These are phyloP conservation scores for Colletotrichum liriopes DNA, from an alignment of 2,329 filamentous ascomycete genomes.

Conservation along the genomic window DNA sequence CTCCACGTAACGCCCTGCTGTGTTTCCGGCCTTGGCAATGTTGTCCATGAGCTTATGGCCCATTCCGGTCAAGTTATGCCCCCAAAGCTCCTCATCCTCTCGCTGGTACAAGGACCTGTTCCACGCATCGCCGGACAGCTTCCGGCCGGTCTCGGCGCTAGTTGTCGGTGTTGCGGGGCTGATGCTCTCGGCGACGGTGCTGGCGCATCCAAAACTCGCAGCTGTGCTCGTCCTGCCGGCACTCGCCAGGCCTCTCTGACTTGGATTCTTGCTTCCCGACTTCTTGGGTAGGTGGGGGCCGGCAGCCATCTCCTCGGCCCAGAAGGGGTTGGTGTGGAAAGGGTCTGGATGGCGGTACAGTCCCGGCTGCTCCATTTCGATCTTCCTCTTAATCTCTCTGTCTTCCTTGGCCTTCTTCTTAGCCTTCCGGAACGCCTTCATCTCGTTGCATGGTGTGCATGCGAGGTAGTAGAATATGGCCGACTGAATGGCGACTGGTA, in stretches of 20 bases:
- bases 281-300: conserved; percentile 82
- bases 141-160: conserved; percentile 63
- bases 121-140: conserved; percentile 72
- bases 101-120: conserved; percentile 86
- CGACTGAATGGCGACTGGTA: conserved; percentile 78
- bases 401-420: conserved; percentile 80
- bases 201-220: conserved; percentile 54
- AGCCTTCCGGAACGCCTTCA: conserved; percentile 78
- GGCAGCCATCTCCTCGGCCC: conserved; percentile 88
- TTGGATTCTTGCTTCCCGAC: conserved; percentile 70
- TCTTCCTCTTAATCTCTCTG: conserved; percentile 74
- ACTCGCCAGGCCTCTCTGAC: conserved; percentile 68
- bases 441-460: conserved; percentile 84
- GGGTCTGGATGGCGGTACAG: conserved; percentile 85
- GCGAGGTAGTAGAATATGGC: conserved; percentile 84
- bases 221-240: conserved; percentile 70
- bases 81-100: conserved; percentile 91
- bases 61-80: conserved; percentile 69
- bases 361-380: conserved; percentile 79
- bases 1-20: conserved; percentile 69
- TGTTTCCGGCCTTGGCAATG: conserved; percentile 72
- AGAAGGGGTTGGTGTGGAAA: conserved; percentile 90
- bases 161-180: conserved; percentile 59
- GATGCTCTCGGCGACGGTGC: conserved; percentile 56
- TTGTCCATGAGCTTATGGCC: conserved; percentile 72